phyloP scores from a whole-genome alignment of 1,284 basidiomycete genomes.

The Mycosarcoma mackinlayi region DNA sequence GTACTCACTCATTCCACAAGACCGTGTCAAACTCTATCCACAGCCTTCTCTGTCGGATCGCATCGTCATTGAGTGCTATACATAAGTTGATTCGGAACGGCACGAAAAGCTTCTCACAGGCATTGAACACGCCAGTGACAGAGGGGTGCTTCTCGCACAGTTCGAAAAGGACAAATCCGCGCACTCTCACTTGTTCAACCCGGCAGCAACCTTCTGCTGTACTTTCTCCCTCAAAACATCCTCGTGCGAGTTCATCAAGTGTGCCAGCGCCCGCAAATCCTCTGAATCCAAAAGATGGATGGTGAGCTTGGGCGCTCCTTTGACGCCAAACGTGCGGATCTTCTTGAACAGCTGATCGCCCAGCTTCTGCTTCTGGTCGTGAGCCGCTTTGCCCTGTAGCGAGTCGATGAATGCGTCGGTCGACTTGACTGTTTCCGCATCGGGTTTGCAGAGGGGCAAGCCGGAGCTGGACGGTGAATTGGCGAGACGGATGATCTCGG shows the following conservation, averaged over 20 bases:
- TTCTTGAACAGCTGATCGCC: conserved; percentile 74
- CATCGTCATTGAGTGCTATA: too few relatives aligned
- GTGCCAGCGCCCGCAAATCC: conserved; percentile 81
- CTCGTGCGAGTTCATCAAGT: conserved; percentile 87
- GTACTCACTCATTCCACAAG: neutral
- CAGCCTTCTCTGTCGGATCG: too few relatives aligned
- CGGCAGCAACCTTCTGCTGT: conserved; percentile 33
- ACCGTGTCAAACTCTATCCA: too few relatives aligned
- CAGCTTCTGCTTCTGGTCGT: conserved; percentile 78
- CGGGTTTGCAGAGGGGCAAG: conserved; percentile 77
- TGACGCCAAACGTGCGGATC: conserved; percentile 81
- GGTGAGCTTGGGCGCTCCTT: conserved; percentile 73
- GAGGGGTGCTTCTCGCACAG: too few relatives aligned
- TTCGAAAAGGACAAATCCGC: too few relatives aligned
- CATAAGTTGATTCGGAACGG: too few relatives aligned
- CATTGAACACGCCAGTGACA: too few relatives aligned
- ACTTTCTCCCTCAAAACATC: conserved; percentile 77
- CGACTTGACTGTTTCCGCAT: conserved; percentile 75
- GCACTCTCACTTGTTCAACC: conserved; percentile 35
- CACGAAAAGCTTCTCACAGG: too few relatives aligned
- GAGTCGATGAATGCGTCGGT: conserved; percentile 83
- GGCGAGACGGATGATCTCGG: conserved; percentile 75
- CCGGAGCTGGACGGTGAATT: conserved; percentile 70
- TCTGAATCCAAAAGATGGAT: conserved; percentile 84
- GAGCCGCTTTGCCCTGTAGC: conserved; percentile 75